These are phyloP conservation scores for Platanthera zijinensis DNA, from an alignment of 106 monocot species.

Conservation along the genomic window DNA sequence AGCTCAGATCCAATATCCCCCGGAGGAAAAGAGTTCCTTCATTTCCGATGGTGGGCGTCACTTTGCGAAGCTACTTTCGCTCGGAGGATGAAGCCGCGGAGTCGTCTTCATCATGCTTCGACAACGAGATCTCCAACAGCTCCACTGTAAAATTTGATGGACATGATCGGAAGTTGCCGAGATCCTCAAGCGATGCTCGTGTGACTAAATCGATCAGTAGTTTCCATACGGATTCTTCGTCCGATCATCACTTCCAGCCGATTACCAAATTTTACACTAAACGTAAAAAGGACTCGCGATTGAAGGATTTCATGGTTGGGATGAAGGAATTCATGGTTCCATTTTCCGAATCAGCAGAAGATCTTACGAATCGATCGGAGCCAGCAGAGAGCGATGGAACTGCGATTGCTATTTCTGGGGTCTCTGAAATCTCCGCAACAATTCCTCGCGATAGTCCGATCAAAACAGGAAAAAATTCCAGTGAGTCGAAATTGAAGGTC, in stretches of 20 bases:
- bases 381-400: slow-evolving; percentile 12
- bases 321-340: neutral
- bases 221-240: neutral
- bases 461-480: slow-evolving; percentile 10
- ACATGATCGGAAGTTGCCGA: slow-evolving; percentile 8
- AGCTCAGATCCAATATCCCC: slow-evolving; percentile 41
- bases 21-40: slow-evolving; percentile 30
- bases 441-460: slow-evolving; percentile 13
- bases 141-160: slow-evolving; percentile 7
- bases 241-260: neutral
- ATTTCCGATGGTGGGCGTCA: slow-evolving; percentile 7
- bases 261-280: slow-evolving; percentile 18
- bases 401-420: slow-evolving; percentile 27
- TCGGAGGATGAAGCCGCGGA: slow-evolving; percentile 20
- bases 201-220: slow-evolving; percentile 1
- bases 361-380: neutral
- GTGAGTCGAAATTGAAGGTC: neutral
- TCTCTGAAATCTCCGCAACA: slow-evolving; percentile 28
- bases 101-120: slow-evolving; percentile 50
- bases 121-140: slow-evolving; percentile 35
- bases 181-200: slow-evolving; percentile 7
- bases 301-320: neutral
- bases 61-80: neutral
- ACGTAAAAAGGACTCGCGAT: slow-evolving; percentile 8
- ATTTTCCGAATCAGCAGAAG: neutral